Base-by-base conservation (phyloP, 306 rosid genomes). In the Dryas octopetala region DNA sequence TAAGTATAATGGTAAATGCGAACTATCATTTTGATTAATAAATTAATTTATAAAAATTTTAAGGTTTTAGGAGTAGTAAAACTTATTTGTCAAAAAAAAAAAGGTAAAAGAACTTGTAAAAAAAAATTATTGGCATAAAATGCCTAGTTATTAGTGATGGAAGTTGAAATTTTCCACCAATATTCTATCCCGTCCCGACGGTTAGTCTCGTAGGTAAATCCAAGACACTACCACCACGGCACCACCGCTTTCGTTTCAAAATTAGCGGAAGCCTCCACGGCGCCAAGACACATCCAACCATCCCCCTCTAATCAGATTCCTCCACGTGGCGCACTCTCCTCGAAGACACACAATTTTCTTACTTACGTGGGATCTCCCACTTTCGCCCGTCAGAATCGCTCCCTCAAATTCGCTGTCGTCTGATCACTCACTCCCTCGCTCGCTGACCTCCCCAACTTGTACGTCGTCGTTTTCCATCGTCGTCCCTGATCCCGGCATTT, bases 321-420 rank as follows among this genome's bases (percentile, higher is more conserved):
- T 4, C 79, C 93, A 85, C 91, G 88, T 84, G 88, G 71, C 79
- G 2, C 23, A 14, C 75, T 3, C 76, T 50, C 65, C 72, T 70
- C 75, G 14, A 71, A 75, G 88, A 62, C 86, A 72, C 83, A 2
- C 38, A 32, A 45, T 23, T 83, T 77, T 62, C 80, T 75, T 15
- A 78, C 88, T 78, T 83, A 73, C 92, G 90, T 84, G 85, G 89
- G 93, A 87, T 89, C 89, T 80, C 76, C 69, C 78, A 66, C 86
- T 72, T 59, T 66, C 67, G 70, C 77, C 74, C 63, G 66, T 69
- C 48, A 59, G 80, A 78, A 73, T 70, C 73, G 26, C 73, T 26
- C 82, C 59, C 81, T 49, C 75, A 71, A 68, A 49, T 70, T 62
- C 68, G 40, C 78, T 70, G 68, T 74, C 79, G 60, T 57, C 43